Evolutionary conservation across 345 rosid species (phyloP), one percentile per base, ranked within the genome.

Genomic region (Brassica juncea): DNA sequence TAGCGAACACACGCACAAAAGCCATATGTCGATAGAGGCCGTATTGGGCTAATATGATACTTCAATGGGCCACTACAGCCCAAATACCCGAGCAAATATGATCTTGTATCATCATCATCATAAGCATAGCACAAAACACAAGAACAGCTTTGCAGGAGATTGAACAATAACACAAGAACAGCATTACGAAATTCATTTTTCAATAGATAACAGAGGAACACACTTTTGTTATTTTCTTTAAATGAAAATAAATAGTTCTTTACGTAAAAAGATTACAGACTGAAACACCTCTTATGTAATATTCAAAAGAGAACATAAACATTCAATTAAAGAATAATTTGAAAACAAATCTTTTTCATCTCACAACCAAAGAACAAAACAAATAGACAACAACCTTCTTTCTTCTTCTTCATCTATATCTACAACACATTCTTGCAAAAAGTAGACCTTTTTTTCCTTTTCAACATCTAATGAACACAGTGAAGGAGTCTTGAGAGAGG

Each of bases 401-500:
- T 72, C 72, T 78, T 79, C 77, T 39, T 47, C 44, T 37, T 72
- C 82, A 47, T 70, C 83, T 80, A 80, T 80, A 80, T 80, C 83
- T 75, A 80, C 83, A 80, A 75, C 83, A 80, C 83, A 74, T 74
- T 80, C 83, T 75, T 74, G 83, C 83, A 75, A 75, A 75, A 80
- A 37, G 67, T 35, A 80, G 75, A 75, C 47, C 0, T n/a, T 49
- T 57, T 32, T 68, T 23, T n/a, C 27, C 27, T 69, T 65, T 58
- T 21, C 68, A 65, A 15, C 62, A 31, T 58, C 77, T 80, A 62
- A 74, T 74, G 74, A 74, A 80, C 79, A 80, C 82, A 80, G 64
- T 35, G 78, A 72, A 73, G 73, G n/a, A 73, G 57, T 73, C 52
- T 52, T 79, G 4, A 66, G 55, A 52, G 82, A 32, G 75, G 74